These are phyloP conservation scores for Basidiobolus meristosporus DNA, from an alignment of 371 early-diverging fungal genomes.

Conservation along the genomic window DNA sequence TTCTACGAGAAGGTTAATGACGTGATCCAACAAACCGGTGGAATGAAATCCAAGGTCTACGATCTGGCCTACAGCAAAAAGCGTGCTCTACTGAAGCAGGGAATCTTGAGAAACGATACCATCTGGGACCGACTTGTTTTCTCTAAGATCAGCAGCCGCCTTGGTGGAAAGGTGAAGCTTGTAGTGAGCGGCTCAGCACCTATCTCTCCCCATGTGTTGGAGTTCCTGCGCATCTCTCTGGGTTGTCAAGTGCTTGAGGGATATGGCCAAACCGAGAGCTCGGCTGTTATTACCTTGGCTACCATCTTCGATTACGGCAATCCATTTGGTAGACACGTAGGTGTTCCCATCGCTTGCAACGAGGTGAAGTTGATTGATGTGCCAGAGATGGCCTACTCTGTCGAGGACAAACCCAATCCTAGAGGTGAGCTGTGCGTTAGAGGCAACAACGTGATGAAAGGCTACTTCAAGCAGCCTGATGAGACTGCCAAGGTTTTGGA, in stretches of 20 bases:
- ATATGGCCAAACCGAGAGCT: constrained; percentile 83
- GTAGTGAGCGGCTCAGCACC: constrained; percentile 88
- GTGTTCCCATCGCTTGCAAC: constrained; percentile 12
- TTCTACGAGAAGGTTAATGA: constrained; percentile 63
- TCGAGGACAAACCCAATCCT: constrained; percentile 53
- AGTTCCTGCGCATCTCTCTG: constrained; percentile 76
- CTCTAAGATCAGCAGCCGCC: constrained; percentile 53
- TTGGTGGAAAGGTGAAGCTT: constrained; percentile 77
- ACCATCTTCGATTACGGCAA: constrained; percentile 31
- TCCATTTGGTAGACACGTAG: too few species aligned
- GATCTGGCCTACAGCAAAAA: constrained; percentile 36
- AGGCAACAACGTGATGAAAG: constrained; percentile 60
- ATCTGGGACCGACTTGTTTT: constrained; percentile 91
- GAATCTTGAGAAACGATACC: constrained; percentile 36
- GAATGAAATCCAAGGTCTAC: constrained; percentile 36
- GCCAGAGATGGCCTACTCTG: constrained; percentile 73
- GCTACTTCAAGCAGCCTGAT: constrained; percentile 69
- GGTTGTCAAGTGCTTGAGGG: constrained; percentile 43
- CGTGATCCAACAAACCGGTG: constrained; percentile 37
- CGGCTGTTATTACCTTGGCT: constrained; percentile 28
- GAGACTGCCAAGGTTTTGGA: constrained; percentile 66
- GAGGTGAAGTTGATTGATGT: constrained; percentile 80
- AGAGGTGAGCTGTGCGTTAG: constrained; percentile 84
- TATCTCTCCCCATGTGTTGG: constrained; percentile 58
- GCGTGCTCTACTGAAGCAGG: constrained; percentile 26